Evolutionary conservation across 2,329 filamentous ascomycete genomes (phyloP).

Genomic region (Penicillium carneum): DNA sequence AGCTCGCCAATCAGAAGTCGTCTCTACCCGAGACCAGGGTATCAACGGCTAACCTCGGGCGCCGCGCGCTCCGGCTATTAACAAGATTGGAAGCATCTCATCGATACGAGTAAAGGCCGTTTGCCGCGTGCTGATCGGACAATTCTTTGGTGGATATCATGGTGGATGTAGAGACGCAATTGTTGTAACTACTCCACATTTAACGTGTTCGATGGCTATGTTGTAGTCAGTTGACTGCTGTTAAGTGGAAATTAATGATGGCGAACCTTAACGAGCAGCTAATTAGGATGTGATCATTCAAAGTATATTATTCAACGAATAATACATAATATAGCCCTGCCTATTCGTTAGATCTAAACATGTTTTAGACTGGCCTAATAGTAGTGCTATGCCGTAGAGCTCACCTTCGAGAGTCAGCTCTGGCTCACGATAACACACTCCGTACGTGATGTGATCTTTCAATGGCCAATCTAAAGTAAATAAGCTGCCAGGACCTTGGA

Average conservation of each 20-base stretch:
- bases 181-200: background rate
- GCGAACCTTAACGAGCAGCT: background rate
- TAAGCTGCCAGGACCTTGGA: background rate
- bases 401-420: too few species aligned
- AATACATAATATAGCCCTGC: background rate
- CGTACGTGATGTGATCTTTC: background rate
- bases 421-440: too few species aligned
- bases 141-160: background rate
- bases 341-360: background rate
- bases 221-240: background rate
- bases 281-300: background rate
- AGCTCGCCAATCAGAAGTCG: conserved; percentile 1
- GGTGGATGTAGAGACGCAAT: background rate
- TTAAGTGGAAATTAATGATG: background rate
- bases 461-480: background rate
- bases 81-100: background rate
- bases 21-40: conserved; percentile 17
- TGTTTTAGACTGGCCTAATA: background rate
- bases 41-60: conserved; percentile 25
- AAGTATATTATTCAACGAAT: background rate
- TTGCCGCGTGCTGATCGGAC: background rate
- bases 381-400: background rate
- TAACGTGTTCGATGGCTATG: background rate
- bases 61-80: conserved; percentile 19
- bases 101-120: background rate